phyloP scores from a whole-genome alignment of 2,329 filamentous ascomycete genomes.

The Monilinia aucupariae region DNA sequence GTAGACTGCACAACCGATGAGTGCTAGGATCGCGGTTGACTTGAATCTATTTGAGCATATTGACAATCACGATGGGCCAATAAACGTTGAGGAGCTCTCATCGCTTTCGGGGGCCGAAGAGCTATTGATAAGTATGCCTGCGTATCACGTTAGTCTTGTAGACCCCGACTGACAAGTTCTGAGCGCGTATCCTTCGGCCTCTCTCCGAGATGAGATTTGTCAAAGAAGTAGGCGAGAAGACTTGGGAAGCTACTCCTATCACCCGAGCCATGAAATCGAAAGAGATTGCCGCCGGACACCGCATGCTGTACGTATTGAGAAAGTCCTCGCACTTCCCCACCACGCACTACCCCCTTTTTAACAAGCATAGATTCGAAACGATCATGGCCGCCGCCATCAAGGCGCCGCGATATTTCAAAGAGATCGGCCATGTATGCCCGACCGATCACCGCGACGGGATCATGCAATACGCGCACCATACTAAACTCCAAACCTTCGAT shows the following conservation, averaged over 20 bases:
- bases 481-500: not conserved
- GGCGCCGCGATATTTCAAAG: not conserved
- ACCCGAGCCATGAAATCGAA: not conserved
- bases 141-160: not conserved
- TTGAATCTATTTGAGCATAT: not conserved
- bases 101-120: not conserved
- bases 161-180: not conserved
- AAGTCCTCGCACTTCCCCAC: too few species aligned
- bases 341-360: not conserved
- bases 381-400: not conserved
- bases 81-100: not conserved
- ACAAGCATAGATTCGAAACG: not conserved
- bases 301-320: not conserved
- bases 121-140: not conserved
- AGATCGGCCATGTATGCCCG: not conserved
- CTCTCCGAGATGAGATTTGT: not conserved
- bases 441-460: not conserved
- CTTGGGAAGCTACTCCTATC: not conserved
- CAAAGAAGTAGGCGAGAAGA: not conserved
- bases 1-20: not conserved
- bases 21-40: not conserved
- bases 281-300: not conserved
- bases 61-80: not conserved
- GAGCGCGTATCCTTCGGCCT: not conserved
- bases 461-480: not conserved